phyloP scores from a whole-genome alignment of 495 filamentous ascomycete species.

The Daldinia bambusicola region DNA sequence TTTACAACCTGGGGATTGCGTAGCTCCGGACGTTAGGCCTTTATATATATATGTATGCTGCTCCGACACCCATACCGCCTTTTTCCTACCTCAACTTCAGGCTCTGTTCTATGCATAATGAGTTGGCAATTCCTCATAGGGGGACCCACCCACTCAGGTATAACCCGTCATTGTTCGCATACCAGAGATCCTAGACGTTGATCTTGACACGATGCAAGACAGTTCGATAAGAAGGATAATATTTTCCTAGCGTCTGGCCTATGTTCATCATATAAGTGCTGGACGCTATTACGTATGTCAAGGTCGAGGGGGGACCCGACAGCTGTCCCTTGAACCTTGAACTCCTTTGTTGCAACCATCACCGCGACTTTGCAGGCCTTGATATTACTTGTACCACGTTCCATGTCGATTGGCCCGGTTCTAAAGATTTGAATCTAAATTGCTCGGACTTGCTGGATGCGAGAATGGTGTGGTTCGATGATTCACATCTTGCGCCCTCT shows the following conservation, averaged over 20 bases:
- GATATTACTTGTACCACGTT: slow-evolving; percentile 30
- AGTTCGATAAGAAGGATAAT: slow-evolving; percentile 17
- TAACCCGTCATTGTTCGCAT: slow-evolving; percentile 44
- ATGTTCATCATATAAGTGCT: slow-evolving; percentile 23
- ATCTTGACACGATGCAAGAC: slow-evolving; percentile 36
- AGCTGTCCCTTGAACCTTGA: slow-evolving; percentile 12
- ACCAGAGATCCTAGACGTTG: slow-evolving; percentile 30
- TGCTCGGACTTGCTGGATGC: slow-evolving; percentile 13
- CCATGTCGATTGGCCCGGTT: slow-evolving; percentile 29
- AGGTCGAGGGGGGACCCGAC: slow-evolving; percentile 13
- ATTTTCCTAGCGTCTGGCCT: slow-evolving; percentile 16
- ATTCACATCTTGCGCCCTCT: slow-evolving; percentile 6
- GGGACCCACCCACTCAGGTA: slow-evolving; percentile 47
- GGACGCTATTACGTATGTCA: slow-evolving; percentile 28
- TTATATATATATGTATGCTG: slow-evolving; percentile 44
- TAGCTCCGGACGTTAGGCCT: slow-evolving; percentile 38
- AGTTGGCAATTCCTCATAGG: slow-evolving; percentile 54
- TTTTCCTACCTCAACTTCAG: slow-evolving; percentile 48
- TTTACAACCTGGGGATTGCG: slow-evolving; percentile 29
- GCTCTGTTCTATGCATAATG: slow-evolving; percentile 53
- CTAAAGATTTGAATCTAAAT: slow-evolving; percentile 18
- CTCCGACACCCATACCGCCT: slow-evolving; percentile 47
- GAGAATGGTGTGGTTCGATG: slow-evolving; percentile 20
- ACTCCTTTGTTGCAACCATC: slow-evolving; percentile 31
- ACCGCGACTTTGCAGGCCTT: slow-evolving; percentile 19